Percentiles rank a stretch among this genome's conserved stretches.
Conservation (phyloP, 2,329 filamentous ascomycete genomes). For the Colletotrichum sp. region DNA sequence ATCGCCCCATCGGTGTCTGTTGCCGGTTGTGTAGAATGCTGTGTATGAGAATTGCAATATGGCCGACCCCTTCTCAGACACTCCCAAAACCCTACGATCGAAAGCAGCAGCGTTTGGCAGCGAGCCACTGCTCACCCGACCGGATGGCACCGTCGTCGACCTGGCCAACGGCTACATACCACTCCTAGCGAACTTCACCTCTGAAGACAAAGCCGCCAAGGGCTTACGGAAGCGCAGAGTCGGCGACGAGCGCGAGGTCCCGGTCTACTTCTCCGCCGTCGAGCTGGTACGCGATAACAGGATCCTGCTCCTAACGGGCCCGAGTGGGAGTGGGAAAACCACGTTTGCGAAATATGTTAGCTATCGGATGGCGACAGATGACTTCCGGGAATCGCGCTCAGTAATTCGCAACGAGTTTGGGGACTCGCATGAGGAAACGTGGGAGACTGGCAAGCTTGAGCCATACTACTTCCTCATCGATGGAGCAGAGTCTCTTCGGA, state of each 20-base stretch:
- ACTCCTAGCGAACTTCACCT: neutral
- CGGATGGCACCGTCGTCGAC: neutral
- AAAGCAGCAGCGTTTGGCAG: neutral
- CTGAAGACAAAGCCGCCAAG: conserved; percentile 5
- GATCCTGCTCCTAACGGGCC: neutral
- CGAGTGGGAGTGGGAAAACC: neutral
- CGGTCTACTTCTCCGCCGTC: neutral
- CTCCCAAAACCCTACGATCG: neutral
- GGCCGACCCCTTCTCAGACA: too few species aligned
- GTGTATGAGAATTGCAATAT: neutral
- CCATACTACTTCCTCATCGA: neutral
- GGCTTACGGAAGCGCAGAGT: neutral
- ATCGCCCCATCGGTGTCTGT: neutral
- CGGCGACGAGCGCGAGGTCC: neutral
- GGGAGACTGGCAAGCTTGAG: neutral
- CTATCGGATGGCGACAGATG: neutral
- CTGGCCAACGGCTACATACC: neutral
- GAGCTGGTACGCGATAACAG: neutral
- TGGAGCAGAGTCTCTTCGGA: neutral
- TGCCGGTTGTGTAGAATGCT: neutral
- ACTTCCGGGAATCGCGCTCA: rapidly evolving
- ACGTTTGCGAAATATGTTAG: neutral
- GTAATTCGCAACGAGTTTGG: neutral
- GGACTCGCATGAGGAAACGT: neutral
- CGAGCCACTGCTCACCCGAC: neutral